Conservation (phyloP, 345 rosid species). For the Balakata baccata region DNA sequence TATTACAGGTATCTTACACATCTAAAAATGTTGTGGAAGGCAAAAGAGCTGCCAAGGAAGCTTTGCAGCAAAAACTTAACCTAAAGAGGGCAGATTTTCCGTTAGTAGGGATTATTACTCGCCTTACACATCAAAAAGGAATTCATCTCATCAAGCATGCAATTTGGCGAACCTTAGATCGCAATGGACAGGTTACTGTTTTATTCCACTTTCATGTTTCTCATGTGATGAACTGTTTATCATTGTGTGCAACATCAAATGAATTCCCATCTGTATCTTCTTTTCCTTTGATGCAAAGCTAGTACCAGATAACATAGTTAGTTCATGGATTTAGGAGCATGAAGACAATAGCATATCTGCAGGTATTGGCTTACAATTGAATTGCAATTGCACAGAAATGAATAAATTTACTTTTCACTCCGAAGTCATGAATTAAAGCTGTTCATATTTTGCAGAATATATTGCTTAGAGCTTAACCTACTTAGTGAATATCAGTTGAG, state of each 20-base stretch:
- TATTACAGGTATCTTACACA: slow-evolving; percentile 62
- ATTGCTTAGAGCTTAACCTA: too few species aligned
- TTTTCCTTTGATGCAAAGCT: not conserved
- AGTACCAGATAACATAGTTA: not conserved
- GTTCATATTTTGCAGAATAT: too few species aligned
- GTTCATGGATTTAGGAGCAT: not conserved
- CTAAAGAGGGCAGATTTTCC: slow-evolving; percentile 61
- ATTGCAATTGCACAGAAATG: too few species aligned
- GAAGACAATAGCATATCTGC: not conserved
- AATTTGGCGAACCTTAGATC: slow-evolving; percentile 68
- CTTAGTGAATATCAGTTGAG: too few species aligned
- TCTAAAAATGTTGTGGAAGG: slow-evolving; percentile 81
- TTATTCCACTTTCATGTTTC: not conserved
- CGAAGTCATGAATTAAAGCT: too few species aligned
- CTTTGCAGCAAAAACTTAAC: slow-evolving; percentile 73
- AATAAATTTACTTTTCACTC: too few species aligned
- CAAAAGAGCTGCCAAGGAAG: slow-evolving; percentile 82
- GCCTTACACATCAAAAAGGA: slow-evolving; percentile 96
- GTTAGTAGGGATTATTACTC: slow-evolving; percentile 71
- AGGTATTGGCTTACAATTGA: not conserved
- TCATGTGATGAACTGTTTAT: not conserved
- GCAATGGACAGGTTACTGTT: slow-evolving; percentile 72
- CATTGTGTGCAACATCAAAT: not conserved
- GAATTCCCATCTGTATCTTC: not conserved
- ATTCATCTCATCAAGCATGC: slow-evolving; percentile 94